These are phyloP conservation scores for Starmerella cellae DNA, from an alignment of 805 yeast species.

Conservation along the genomic window DNA sequence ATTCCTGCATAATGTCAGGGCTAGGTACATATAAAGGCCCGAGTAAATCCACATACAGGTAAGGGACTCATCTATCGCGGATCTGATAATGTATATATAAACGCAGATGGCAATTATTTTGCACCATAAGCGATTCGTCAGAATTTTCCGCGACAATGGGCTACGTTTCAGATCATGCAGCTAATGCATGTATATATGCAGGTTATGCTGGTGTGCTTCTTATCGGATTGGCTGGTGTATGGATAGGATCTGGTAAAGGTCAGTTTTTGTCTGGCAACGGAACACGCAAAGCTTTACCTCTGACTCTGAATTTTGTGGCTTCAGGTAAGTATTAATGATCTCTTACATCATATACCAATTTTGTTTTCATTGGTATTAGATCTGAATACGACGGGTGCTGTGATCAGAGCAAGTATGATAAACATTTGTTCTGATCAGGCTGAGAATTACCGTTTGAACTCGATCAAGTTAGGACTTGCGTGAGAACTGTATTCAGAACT, in stretches of 20 bases:
- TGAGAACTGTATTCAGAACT: slow-evolving; percentile 40
- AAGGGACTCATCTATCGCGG: no score
- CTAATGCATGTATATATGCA: slow-evolving; percentile 52
- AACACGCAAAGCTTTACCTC: slow-evolving; percentile 63
- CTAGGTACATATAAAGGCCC: no score
- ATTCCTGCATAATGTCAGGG: no score
- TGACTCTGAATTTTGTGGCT: slow-evolving; percentile 80
- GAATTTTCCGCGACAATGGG: no score
- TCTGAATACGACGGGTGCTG: slow-evolving; percentile 18
- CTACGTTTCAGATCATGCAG: slow-evolving; percentile 38
- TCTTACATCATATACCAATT: neutral
- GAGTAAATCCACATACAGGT: no score
- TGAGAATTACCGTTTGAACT: slow-evolving; percentile 68
- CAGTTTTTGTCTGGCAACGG: slow-evolving; percentile 68
- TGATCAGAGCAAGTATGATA: no score
- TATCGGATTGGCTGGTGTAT: slow-evolving; percentile 49
- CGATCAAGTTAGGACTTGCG: slow-evolving; percentile 77
- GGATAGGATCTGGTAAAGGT: slow-evolving; percentile 37
- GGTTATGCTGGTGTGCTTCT: slow-evolving; percentile 44
- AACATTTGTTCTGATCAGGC: slow-evolving; percentile 27
- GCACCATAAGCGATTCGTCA: no score
- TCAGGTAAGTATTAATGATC: slow-evolving; percentile 38
- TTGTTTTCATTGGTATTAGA: neutral
- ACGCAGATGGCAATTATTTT: no score
- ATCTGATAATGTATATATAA: no score